Base-by-base conservation (phyloP, 2,329 filamentous ascomycete genomes). In the Chaetomium strumarium region DNA sequence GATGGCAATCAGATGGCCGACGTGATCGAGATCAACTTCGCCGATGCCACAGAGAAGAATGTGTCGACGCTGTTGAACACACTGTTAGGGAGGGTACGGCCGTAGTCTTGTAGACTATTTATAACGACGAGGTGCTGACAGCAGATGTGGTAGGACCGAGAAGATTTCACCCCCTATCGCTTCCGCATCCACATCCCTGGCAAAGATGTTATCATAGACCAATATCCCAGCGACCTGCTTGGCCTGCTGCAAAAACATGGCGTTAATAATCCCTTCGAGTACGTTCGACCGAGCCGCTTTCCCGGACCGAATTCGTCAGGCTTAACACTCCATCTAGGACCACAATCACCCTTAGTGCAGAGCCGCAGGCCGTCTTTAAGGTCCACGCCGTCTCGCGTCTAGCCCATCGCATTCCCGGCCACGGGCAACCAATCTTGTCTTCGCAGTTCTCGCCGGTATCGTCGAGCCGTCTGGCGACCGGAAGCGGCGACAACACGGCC, bases 321-420 rank as follows among this genome's bases (percentile, higher is more conserved):
- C 78, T 44, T 75, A 52, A 11, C 24, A n/a, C 29, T 10, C 11
- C 8, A n/a, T 17, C 8, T 14, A 57, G 54, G 49, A 63, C 62
- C 12, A 63, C 61, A 9, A 60, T 64, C 42, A 75, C 78, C 2
- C 74, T 85, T 24, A 77, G 76, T 36, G 81, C 81, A 40, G 80
- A 84, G 63, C 92, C 93, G 0, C 92, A 99, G 69, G 90, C 92
- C 19, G 87, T 97, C 0, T 97, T 96, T 75, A 85, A 86, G 63
- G 93, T 97, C 20, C 90, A 93, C 63, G 87, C 90, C 11, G 90
- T 96, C 39, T 92, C 91, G 45, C 81, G 93, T 68, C 92, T 93
- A 72, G 87, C 91, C 7, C 88, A 91, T 55, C 84, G 84, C 49
- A 95, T 97, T 59, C 84, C 86, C 3, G 93, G 93, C 12, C 93